Evolutionary conservation across 1,284 basidiomycete species (phyloP).

Genomic region (Schizophyllum amplum): DNA sequence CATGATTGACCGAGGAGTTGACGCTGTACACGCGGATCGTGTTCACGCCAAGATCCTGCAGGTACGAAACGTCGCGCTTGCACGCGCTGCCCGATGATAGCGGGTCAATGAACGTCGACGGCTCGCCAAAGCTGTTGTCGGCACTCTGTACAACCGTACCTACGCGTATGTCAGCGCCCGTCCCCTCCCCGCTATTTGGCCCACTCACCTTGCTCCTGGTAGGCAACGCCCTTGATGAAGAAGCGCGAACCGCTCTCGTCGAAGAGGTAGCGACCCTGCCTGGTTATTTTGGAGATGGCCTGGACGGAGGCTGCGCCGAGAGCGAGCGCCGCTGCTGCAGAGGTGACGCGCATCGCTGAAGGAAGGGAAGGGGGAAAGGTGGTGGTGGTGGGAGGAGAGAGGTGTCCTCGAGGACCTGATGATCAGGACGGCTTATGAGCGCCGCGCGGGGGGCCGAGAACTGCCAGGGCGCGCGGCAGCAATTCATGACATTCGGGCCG

Average conservation of each 20-base stretch:
- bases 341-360: not conserved
- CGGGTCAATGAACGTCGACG: conserved; percentile 69
- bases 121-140: conserved; percentile 75
- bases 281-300: conserved; percentile 53
- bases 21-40: conserved; percentile 82
- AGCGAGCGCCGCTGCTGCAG: conserved; percentile 9
- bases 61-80: conserved; percentile 70
- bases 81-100: conserved; percentile 65
- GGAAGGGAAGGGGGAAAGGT: not conserved
- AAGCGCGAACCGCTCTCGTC: conserved; percentile 65
- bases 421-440: not conserved
- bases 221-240: conserved; percentile 88
- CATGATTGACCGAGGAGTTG: conserved; percentile 75
- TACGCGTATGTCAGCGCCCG: conserved; percentile 14
- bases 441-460: not conserved
- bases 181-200: not conserved
- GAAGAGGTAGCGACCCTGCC: conserved; percentile 76
- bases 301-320: conserved; percentile 30
- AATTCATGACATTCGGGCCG: too few species aligned
- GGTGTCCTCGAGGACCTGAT: not conserved
- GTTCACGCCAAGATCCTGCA: conserved; percentile 65
- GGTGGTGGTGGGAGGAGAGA: not conserved
- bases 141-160: conserved; percentile 37
- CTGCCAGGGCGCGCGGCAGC: not conserved
- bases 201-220: conserved; percentile 73